Percentiles rank a stretch among this genome's conserved stretches.
phyloP scores from a whole-genome alignment of 1,284 basidiomycete species.

The Trametes hirsuta region DNA sequence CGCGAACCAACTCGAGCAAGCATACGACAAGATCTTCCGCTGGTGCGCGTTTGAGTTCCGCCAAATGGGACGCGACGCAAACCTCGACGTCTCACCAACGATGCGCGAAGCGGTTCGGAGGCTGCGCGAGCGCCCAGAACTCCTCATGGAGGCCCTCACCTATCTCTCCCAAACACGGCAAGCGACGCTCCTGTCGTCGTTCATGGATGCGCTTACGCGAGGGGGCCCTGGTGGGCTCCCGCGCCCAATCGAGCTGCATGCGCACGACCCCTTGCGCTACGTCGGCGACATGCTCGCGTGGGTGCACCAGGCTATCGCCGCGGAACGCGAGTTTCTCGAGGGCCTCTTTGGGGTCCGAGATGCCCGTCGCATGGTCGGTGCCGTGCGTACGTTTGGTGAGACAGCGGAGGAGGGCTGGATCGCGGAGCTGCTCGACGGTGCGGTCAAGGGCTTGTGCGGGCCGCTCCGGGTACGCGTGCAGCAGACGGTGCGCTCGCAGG shows the following conservation, averaged over 20 bases:
- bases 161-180: constrained; percentile 85
- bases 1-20: constrained; percentile 82
- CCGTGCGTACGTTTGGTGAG: constrained; percentile 57
- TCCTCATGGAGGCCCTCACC: constrained; percentile 80
- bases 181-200: constrained; percentile 75
- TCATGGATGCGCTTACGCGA: constrained; percentile 87
- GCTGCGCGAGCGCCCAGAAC: constrained; percentile 73
- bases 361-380: constrained; percentile 78
- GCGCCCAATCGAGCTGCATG: constrained; percentile 95
- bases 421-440: constrained; percentile 81
- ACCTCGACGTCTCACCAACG: constrained; percentile 75
- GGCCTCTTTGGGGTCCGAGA: constrained; percentile 74
- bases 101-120: constrained; percentile 79
- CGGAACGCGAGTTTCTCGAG: constrained; percentile 92
- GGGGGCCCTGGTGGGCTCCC: constrained; percentile 89
- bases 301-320: constrained; percentile 96
- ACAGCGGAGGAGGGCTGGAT: constrained; percentile 82
- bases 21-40: constrained; percentile 86
- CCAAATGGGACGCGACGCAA: constrained; percentile 75
- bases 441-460: constrained; percentile 83
- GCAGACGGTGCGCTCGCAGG: constrained; percentile 91
- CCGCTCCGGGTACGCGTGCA: constrained; percentile 90
- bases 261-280: constrained; percentile 95
- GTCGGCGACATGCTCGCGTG: constrained; percentile 99
- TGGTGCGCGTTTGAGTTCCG: constrained; percentile 90